Evolutionary conservation across 1,284 basidiomycete species (phyloP), one percentile per base, ranked within the genome.

Genomic region (Trichosporon faecale): DNA sequence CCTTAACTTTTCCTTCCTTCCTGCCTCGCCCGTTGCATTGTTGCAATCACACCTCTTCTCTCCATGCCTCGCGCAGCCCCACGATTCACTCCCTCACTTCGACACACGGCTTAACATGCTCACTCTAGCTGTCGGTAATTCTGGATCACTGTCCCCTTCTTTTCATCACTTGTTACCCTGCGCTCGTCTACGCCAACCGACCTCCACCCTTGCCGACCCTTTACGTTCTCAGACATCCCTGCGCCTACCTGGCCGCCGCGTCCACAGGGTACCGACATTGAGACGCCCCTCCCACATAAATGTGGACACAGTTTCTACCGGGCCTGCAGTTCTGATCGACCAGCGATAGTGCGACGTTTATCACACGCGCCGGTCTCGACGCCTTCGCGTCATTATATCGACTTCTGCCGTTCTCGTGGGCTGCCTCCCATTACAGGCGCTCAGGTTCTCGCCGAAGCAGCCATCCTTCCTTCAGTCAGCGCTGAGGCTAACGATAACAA

Each of bases 151-250:
- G 14, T 18, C 57, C 18, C 7, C 16, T 9, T 31, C 18, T 14
- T 14, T 14, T 29, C 27, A 31, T 8, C 27, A 29, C 7, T 29
- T 14, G 2, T 8, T n/a, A n/a, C 57, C 27, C 57, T 61, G 57
- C 57, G 2, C 27, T n/a, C 27, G 14, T 57, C 27, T 16, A 61
- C 57, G 57, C 57, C 57, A 61, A 61, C 29, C 57, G 18, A 18
- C 57, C 57, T 61, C 57, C 57, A 61, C 57, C 29, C 57, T 33
- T n/a, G 18, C 29, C 57, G 57, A 61, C 29, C 57, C 57, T 61
- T 57, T 61, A 9, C 27, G 29, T 16, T 16, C 57, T 61, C 27
- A 61, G 57, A 61, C 57, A 61, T 29, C 18, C 29, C 18, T n/a
- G 16, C 57, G 29, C 8, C 23, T 21, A n/a, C 57, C 57, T 33